Conservation (phyloP, 2,329 filamentous ascomycete species). For the Rutstroemia sydowiana region DNA sequence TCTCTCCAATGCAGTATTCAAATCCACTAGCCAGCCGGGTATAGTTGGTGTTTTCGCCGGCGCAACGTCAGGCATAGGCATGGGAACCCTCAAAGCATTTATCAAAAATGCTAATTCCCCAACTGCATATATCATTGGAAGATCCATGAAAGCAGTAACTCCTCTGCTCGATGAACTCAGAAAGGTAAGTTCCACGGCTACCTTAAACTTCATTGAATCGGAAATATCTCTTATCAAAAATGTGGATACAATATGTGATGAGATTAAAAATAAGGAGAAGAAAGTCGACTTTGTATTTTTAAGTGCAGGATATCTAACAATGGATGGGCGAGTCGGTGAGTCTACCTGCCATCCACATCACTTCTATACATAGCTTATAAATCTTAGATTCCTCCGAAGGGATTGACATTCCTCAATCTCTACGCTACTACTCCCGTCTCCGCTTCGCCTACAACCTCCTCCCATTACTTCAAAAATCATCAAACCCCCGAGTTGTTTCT, state of each 20-base stretch:
- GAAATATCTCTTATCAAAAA: conserved; percentile 44
- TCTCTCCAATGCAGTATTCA: conserved; percentile 34
- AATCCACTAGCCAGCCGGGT: conserved; percentile 22
- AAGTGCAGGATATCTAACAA: conserved; percentile 33
- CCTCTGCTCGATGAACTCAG: conserved; percentile 36
- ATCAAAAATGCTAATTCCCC: conserved; percentile 35
- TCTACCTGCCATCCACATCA: neutral
- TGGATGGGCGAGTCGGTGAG: conserved; percentile 24
- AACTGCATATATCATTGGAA: conserved; percentile 45
- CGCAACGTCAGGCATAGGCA: conserved; percentile 48
- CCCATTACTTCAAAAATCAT: conserved; percentile 41
- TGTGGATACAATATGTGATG: conserved; percentile 41
- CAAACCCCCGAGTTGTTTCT: conserved; percentile 45
- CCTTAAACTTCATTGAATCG: conserved; percentile 40
- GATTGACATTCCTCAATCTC: conserved; percentile 42
- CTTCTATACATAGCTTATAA: neutral
- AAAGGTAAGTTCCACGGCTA: conserved; percentile 36
- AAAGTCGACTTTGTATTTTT: conserved; percentile 42
- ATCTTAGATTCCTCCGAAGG: conserved; percentile 47
- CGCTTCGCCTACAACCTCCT: conserved; percentile 51
- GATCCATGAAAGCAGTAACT: conserved; percentile 31
- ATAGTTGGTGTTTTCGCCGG: conserved; percentile 46
- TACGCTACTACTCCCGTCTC: conserved; percentile 51
- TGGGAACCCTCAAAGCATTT: conserved; percentile 40
- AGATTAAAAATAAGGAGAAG: conserved; percentile 38